These are phyloP conservation scores for Boletus albobrunnescens DNA, from an alignment of 1,284 basidiomycete species.

Conservation along the genomic window DNA sequence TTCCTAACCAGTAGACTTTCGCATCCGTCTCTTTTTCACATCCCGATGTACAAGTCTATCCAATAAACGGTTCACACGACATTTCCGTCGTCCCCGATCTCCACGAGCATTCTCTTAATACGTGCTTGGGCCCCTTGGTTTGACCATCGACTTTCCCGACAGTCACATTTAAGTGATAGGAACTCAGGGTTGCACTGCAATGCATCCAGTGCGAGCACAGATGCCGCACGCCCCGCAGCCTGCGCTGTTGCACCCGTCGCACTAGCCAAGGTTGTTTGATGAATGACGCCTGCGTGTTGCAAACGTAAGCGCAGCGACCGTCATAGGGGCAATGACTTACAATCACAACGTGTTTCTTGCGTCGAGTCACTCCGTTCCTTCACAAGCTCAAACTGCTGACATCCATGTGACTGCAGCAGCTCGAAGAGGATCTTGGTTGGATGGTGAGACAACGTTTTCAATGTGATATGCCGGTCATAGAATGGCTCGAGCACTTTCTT, in stretches of 20 bases:
- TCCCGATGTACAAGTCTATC: conserved; percentile 8
- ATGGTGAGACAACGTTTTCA: conserved; percentile 67
- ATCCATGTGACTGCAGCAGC: conserved; percentile 62
- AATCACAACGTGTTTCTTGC: conserved; percentile 42
- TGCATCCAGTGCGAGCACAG: conserved; percentile 58
- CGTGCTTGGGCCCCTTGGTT: conserved; percentile 42
- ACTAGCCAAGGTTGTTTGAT: conserved; percentile 59
- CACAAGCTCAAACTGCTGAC: conserved; percentile 55
- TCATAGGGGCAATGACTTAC: conserved; percentile 34
- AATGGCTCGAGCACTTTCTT: conserved; percentile 66
- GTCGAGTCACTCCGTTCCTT: conserved; percentile 41
- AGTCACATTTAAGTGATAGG: conserved; percentile 60
- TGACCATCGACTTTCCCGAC: conserved; percentile 40
- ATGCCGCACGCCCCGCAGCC: conserved; percentile 56
- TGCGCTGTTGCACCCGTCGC: conserved; percentile 47
- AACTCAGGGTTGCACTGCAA: conserved; percentile 61
- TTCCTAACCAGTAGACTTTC: conserved; percentile 10
- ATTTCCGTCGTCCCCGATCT: conserved; percentile 33
- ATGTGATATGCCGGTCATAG: conserved; percentile 64
- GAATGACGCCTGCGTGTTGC: conserved; percentile 52
- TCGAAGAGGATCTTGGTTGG: conserved; percentile 73
- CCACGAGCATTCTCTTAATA: conserved; percentile 35
- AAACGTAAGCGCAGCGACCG: conserved; percentile 12
- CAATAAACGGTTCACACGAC: conserved; percentile 8
- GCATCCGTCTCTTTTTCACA: neutral